Base-by-base conservation (phyloP, 192 early-diverging fungal species). In the Spizellomyces sp. region DNA sequence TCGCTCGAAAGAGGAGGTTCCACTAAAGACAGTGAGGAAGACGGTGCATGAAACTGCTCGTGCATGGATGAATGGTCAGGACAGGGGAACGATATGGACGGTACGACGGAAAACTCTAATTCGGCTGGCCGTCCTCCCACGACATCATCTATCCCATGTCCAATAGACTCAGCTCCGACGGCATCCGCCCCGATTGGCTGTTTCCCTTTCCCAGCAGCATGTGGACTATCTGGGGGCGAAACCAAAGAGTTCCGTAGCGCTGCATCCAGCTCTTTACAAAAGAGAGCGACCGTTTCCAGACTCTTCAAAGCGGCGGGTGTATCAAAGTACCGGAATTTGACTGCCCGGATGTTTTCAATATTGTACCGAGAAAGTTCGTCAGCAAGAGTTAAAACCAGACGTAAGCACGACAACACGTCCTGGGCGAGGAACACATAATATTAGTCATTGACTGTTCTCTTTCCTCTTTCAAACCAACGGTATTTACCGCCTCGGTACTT, bases 261-360 rank as follows among this genome's bases (percentile, higher is more conserved):
- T 5, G 15, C 46, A 48, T 65, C 63, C 15, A 65, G 10, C 15
- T 42, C 63, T 12, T n/a, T 14, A 46, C 42, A 48, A 48, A 48
- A 65, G 15, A 14, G 14, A 14, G 42, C 15, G 41, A 65, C 63
- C 42, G 41, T 15, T 15, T 48, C n/a, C 10, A 65, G n/a, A 48
- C 15, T 46, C 45, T 27, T 4, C 45, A 65, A 48, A 4, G 46
- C 63, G 10, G 5, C 63, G 43, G 36, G 43, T 15, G n/a, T 48
- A 41, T 65, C 63, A 65, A 48, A 27, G 14, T 14, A 48, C 15
- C 14, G n/a, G 14, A 61, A 41, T 15, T 14, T 27, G 15, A n/a
- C 45, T 14, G 63, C 44, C 43, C 45, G 63, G 63, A 65, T 47
- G 41, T 44, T 46, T 19, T 65, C 63, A 48, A 65, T 65, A 5